Base-by-base conservation (phyloP, 2,329 filamentous ascomycete species). In the Fonsecaea monophora region DNA sequence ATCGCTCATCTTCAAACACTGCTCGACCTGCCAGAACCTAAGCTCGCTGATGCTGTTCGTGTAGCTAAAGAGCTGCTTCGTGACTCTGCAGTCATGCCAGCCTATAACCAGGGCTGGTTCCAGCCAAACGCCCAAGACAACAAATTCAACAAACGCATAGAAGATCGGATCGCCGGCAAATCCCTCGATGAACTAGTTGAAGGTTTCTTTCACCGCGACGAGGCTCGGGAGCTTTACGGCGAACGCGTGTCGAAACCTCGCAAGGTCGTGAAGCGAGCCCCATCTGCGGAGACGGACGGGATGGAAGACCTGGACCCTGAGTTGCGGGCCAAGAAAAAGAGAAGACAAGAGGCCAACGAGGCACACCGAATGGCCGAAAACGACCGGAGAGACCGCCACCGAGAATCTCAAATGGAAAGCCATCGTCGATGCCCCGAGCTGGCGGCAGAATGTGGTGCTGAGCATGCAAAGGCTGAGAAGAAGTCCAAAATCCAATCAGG, bases 61-160 rank as follows among this genome's bases (percentile, higher is more conserved):
- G 37, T 15, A 12, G 53, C 66, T 12, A 48, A 21, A 2, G 25
- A 60, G 15, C 21, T 65, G 13, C 54, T 69, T 12, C 37, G 63
- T n/a, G 55, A 32, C 35, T 48, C 61, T 12, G 30, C 50, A 10
- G 38, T 69, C 7, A 50, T n/a, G 38, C 64, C 64, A 9, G 61
- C 67, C 3, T 64, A 67, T 55, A 12, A 32, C 1, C 64, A 69
- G 35, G 67, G 67, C 15, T 69, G 67, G 67, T 69, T 67, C 32
- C 58, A 56, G 13, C 67, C 67, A 10, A n/a, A 42, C 25, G 30
- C 55, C 30, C 18, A 21, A 7, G 40, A 13, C 4, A 69, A 69
- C 59, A 42, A 53, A n/a, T 67, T 62, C 55, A 53, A 58, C 38
- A 40, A 15, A 13, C 58, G 62, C 13, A 45, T 69, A 5, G 67